Evolutionary conservation across 106 monocot species (phyloP), one percentile per base, ranked within the genome.

Genomic region (Apostasia ramifera): DNA sequence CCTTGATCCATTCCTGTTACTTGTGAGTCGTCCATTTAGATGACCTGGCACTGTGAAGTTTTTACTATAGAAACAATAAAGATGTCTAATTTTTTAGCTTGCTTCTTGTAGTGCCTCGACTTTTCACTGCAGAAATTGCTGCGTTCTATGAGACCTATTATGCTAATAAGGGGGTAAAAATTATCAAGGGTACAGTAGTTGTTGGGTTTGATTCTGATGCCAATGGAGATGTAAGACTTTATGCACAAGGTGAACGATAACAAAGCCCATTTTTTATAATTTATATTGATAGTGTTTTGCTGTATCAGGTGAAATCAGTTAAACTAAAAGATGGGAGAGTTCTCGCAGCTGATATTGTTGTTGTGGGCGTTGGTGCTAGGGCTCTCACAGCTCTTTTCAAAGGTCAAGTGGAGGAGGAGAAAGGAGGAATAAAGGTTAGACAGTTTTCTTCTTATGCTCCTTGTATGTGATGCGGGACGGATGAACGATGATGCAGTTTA

Each of bases 101-200:
- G 40, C 55, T 66, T 59, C 26, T 44, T 85, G 71, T 70, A 94
- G 94, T 94, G 94, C 94, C 94, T 74, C 77, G 94, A 45, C 83
- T 94, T 46, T 94, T 94, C 60, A 95, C 94, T 57, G 47, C 94
- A 10, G 91, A 77, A 53, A 88, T 91, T 73, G 91, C 94, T 71
- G 76, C 90, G 56, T 88, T 88, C 68, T 84, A 88, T 44, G 88
- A 88, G 76, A 77, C 77, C 43, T 88, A 84, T 66, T 88, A 88
- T 69, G 76, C 73, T 59, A 88, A 74, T 37, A 88, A 84, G 57
- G 88, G 88, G 51, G 76, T 88, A 12, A 79, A 84, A 48, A 81
- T 88, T 37, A 66, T 81, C 42, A 88, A 88, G 67, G 84, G 88
- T 45, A 84, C 88, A 1, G 76, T 81, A 37, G 88, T 78, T 73